Evolutionary conservation across 1,284 basidiomycete genomes (phyloP).

Genomic region (Cutaneotrichosporon sp.): DNA sequence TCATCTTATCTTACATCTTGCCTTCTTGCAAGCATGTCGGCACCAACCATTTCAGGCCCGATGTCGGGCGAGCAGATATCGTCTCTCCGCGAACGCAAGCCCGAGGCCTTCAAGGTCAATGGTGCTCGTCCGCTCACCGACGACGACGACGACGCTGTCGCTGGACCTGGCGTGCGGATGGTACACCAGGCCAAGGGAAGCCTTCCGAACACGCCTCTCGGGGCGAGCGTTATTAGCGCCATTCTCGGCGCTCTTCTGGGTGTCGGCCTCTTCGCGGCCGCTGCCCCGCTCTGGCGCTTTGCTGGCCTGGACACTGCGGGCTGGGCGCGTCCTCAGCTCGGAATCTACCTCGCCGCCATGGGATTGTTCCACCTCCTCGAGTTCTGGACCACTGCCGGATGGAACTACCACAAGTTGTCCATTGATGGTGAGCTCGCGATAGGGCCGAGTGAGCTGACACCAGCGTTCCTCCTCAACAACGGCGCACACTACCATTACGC

Average conservation of each 20-base stretch:
- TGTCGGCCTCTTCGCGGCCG: slow-evolving; percentile 45
- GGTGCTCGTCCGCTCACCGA: neutral
- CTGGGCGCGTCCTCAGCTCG: slow-evolving; percentile 74
- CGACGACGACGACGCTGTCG: neutral
- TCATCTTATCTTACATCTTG: neutral
- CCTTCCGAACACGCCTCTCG: slow-evolving; percentile 80
- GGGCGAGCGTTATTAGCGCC: slow-evolving; percentile 70
- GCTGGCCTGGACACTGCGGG: slow-evolving; percentile 51
- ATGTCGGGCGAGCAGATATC: slow-evolving; percentile 1
- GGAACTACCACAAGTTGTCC: slow-evolving; percentile 88
- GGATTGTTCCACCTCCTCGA: slow-evolving; percentile 89
- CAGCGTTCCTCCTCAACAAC: slow-evolving; percentile 94
- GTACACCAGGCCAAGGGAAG: slow-evolving; percentile 56
- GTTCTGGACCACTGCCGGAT: slow-evolving; percentile 91
- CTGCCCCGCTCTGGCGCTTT: slow-evolving; percentile 56
- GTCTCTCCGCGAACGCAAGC: slow-evolving; percentile 3
- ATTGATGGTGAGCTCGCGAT: slow-evolving; percentile 72
- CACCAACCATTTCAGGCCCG: neutral
- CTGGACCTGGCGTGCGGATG: neutral
- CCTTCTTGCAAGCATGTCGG: neutral
- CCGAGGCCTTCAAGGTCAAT: neutral
- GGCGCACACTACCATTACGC: slow-evolving; percentile 81
- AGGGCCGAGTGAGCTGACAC: neutral
- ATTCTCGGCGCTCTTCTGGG: slow-evolving; percentile 60
- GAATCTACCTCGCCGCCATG: slow-evolving; percentile 77